Conservation (phyloP, 192 early-diverging fungal genomes). For the Chytriomyces sp. region DNA sequence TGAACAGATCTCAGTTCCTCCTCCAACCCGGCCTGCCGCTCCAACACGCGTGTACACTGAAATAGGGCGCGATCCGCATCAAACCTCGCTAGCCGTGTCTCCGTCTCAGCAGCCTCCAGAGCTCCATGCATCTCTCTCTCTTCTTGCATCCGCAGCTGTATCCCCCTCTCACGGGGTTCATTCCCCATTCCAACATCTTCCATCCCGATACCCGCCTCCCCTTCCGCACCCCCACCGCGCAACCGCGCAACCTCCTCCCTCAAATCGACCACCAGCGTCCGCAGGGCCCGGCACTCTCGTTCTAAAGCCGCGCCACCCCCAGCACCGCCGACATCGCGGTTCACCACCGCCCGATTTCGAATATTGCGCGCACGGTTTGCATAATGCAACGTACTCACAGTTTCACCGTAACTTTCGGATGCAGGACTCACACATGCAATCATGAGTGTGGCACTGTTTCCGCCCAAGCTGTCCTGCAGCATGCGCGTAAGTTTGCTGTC, state of each 20-base stretch:
- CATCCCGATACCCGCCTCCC: background rate
- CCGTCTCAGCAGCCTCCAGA: conserved; percentile 17
- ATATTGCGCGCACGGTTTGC: conserved; percentile 96
- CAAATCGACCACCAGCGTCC: conserved; percentile 45
- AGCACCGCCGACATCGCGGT: conserved; percentile 55
- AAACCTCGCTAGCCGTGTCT: conserved; percentile 31
- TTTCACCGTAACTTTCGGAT: conserved; percentile 84
- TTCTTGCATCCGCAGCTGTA: conserved; percentile 37
- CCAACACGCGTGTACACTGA: conserved; percentile 36
- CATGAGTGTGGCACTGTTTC: conserved; percentile 90
- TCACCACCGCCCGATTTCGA: conserved; percentile 85
- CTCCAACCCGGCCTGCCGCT: conserved; percentile 20
- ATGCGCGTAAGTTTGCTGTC: conserved; percentile 96
- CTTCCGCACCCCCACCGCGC: background rate
- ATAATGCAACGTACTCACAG: conserved; percentile 94
- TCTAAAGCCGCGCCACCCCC: conserved; percentile 31
- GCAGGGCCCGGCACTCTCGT: conserved; percentile 43
- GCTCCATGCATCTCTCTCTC: conserved; percentile 37
- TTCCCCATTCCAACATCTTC: background rate
- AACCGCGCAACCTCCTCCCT: conserved; percentile 40
- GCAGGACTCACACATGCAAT: conserved; percentile 92
- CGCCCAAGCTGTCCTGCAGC: conserved; percentile 95
- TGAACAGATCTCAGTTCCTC: conserved; percentile 30
- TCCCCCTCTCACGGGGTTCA: conserved; percentile 32
- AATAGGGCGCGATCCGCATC: conserved; percentile 41